A percentile compares a stretch with the other conserved stretches of the same genome.
phyloP scores from a whole-genome alignment of 2,329 filamentous ascomycete species.

The Talaromyces sp. region DNA sequence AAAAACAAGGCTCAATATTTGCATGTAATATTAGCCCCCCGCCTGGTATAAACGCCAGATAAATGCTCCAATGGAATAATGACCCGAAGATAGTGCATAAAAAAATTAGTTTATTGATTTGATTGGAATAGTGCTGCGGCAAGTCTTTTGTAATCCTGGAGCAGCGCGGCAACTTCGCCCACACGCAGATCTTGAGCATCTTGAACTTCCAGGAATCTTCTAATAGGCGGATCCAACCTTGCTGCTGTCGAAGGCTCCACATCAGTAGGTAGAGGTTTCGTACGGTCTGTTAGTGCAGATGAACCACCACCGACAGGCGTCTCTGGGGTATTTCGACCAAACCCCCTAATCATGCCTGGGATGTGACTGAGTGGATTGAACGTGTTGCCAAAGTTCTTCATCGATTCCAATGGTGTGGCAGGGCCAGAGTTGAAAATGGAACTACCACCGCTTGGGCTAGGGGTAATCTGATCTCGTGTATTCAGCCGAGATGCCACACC shows the following conservation, averaged over 20 bases:
- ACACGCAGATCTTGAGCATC: conserved; percentile 66
- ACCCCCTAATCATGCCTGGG: conserved; percentile 70
- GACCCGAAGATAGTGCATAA: neutral
- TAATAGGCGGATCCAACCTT: conserved; percentile 55
- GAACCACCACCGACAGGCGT: conserved; percentile 27
- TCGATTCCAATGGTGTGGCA: conserved; percentile 67
- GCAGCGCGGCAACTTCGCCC: conserved; percentile 66
- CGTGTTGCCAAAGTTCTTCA: conserved; percentile 73
- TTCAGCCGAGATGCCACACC: conserved; percentile 13
- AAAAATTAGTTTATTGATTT: conserved; percentile 3
- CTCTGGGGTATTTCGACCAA: conserved; percentile 51
- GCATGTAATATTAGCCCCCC: neutral
- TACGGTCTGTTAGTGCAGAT: conserved; percentile 1
- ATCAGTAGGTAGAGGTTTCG: neutral
- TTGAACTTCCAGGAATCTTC: conserved; percentile 67
- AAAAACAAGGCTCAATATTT: neutral
- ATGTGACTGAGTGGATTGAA: conserved; percentile 79
- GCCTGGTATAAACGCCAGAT: neutral
- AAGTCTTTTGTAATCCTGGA: conserved; percentile 70
- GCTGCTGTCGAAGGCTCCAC: conserved; percentile 7
- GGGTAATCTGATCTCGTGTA: conserved; percentile 12
- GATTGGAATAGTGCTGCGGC: conserved; percentile 54
- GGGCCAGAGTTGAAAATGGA: conserved; percentile 20
- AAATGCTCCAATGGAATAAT: neutral
- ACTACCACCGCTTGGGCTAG: conserved; percentile 15